Percentiles rank a stretch among this genome's conserved stretches.
Evolutionary conservation across 345 rosid species (phyloP).

Genomic region (Turritis glabra): DNA sequence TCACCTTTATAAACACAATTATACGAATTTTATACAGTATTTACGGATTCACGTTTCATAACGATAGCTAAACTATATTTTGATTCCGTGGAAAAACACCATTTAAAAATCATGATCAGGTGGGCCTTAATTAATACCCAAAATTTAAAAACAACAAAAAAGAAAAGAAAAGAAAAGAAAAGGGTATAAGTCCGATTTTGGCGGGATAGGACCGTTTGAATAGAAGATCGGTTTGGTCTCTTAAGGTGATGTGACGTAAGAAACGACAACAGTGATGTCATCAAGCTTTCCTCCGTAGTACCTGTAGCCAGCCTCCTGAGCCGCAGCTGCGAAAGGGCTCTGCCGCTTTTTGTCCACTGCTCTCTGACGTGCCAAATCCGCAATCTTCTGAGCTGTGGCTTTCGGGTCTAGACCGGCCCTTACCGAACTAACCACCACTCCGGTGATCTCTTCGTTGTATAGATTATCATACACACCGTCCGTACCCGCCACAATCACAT

Average conservation of each 20-base stretch:
- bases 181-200: neutral
- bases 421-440: constrained; percentile 69
- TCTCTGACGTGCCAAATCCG: constrained; percentile 78
- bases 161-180: neutral
- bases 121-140: constrained; percentile 4
- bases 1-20: neutral
- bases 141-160: neutral
- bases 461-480: constrained; percentile 96
- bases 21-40: neutral
- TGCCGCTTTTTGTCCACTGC: constrained; percentile 73
- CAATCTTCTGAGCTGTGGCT: constrained; percentile 77
- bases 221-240: constrained; percentile 12
- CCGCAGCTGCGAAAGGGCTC: constrained; percentile 86
- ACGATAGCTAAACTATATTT: neutral
- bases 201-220: constrained; percentile 14
- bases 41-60: neutral
- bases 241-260: constrained; percentile 48
- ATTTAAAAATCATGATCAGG: neutral
- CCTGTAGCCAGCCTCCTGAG: constrained; percentile 91
- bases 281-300: constrained; percentile 96
- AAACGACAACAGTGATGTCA: constrained; percentile 90
- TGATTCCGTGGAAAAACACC: neutral
- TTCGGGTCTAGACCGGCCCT: constrained; percentile 78
- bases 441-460: constrained; percentile 76
- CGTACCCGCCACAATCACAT: constrained; percentile 85